Evolutionary conservation across 495 filamentous ascomycete species (phyloP).

Genomic region (Aspergillus panamensis): DNA sequence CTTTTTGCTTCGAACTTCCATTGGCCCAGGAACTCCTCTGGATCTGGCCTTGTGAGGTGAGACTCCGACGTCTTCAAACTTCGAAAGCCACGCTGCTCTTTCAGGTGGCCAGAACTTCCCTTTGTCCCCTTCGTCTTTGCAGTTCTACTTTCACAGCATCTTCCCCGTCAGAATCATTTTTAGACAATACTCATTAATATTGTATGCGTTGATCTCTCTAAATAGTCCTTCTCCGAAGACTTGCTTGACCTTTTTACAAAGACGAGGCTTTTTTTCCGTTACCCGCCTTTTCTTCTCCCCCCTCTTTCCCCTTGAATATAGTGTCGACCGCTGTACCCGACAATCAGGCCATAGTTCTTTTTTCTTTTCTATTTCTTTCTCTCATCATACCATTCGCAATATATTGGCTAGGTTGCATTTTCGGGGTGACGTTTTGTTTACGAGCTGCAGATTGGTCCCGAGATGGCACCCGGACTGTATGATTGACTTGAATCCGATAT

Average conservation of each 20-base stretch:
- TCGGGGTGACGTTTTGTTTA: background rate
- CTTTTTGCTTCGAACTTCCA: conserved; percentile 16
- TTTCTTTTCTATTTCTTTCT: too few relatives aligned
- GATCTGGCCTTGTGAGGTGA: conserved; percentile 19
- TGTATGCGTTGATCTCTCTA: too few relatives aligned
- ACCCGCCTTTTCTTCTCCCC: too few relatives aligned
- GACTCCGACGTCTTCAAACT: conserved; percentile 6
- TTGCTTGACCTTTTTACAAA: too few relatives aligned
- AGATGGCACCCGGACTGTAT: conserved; percentile 20
- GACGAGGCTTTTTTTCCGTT: too few relatives aligned
- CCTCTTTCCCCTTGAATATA: too few relatives aligned
- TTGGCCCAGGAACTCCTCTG: conserved; percentile 23
- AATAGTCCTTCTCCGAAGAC: too few relatives aligned
- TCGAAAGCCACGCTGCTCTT: conserved; percentile 9
- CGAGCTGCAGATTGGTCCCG: conserved; percentile 5
- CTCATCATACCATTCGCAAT: background rate
- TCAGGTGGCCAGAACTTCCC: conserved; percentile 16
- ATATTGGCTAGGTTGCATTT: background rate
- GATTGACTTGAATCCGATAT: conserved; percentile 7
- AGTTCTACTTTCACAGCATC: conserved; percentile 7
- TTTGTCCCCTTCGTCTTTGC: conserved; percentile 19
- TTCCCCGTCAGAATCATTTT: background rate
- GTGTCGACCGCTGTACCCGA: too few relatives aligned
- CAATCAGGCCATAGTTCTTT: too few relatives aligned
- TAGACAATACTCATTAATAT: too few relatives aligned